Base-by-base conservation (phyloP, 176 grass and related monocot species). In the Cenchrus americanus region DNA sequence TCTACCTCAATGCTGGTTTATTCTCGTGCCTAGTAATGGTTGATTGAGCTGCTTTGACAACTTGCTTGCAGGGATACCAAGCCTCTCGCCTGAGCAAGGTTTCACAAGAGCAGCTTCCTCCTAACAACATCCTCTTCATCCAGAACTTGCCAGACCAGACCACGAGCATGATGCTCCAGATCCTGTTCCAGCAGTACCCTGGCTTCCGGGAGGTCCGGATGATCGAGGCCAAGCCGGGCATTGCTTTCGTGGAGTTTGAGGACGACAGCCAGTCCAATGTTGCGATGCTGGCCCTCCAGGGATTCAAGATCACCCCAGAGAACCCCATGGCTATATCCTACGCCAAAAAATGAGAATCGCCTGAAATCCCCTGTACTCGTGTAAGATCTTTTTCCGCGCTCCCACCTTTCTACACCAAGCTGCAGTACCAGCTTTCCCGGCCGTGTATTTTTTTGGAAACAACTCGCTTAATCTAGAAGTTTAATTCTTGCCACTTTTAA, bases 101-200 rank as follows among this genome's bases (percentile, higher is more conserved):
- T 74, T 27, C 83, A 14, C 92, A 90, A 73, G 90, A 92, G 82
- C 84, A 87, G 64, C 43, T 75, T 73, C 90, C 84, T 64, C 91
- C 90, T 37, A 99, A 99, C 86, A 96, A 94, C 41, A 95, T 99
- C 40, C 88, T 99, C 60, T 99, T 99, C 85, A 85, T 99, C 22
- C 85, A 99, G 86, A 99, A 99, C 91, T 75, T 96, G 66, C 97
- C 97, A 0, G 85, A 86, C 18, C 84, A 99, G 81, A 99, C 97
- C 8, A 96, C 87, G 6, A 89, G 82, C 87, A 88, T 91, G 91
- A 96, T 99, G 91, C 91, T 99, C 60, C 89, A 99, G 92, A 89
- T 96, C 61, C 91, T 99, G 77, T 99, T 99, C 86, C 89, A 96
- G 65, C 93, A 99, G 78, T 99, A 96, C 84, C 97, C 97, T 67